Percentiles rank a stretch among this genome's conserved stretches.
Conservation (phyloP, 225 moss, liverwort and hornwort genomes). For the Rhytidiadelphus loreus region DNA sequence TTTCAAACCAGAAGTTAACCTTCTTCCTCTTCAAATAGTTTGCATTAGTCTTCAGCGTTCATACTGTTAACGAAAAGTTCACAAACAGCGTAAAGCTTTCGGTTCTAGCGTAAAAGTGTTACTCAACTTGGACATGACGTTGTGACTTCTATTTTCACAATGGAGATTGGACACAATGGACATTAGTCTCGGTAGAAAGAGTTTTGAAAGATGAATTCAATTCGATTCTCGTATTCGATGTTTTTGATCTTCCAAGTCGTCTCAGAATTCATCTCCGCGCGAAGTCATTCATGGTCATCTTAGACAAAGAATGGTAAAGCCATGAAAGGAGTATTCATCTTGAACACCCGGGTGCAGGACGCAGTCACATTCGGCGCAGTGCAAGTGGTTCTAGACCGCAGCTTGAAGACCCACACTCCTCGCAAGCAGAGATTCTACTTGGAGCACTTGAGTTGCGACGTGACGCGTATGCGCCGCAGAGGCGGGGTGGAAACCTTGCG, state of each 20-base stretch:
- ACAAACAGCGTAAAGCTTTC: not conserved
- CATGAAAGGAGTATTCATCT: not conserved
- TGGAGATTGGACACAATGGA: not conserved
- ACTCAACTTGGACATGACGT: no score
- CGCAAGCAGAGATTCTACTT: slow-evolving; percentile 15
- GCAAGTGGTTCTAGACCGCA: slow-evolving; percentile 28
- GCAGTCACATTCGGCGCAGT: not conserved
- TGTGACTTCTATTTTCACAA: not conserved
- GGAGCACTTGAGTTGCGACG: slow-evolving; percentile 6
- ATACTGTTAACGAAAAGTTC: no score
- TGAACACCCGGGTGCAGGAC: not conserved
- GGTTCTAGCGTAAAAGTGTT: no score
- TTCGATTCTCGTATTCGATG: not conserved
- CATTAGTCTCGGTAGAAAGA: not conserved
- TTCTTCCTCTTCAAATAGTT: not conserved
- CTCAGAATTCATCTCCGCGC: not conserved
- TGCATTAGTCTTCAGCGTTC: no score
- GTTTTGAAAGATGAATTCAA: not conserved
- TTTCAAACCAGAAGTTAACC: not conserved
- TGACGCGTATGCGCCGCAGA: slow-evolving; percentile 30
- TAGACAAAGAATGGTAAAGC: not conserved
- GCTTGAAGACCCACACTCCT: not conserved
- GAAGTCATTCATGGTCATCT: not conserved
- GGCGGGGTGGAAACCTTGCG: slow-evolving; percentile 23
- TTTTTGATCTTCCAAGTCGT: not conserved